Conservation (phyloP, 2,329 filamentous ascomycete species). For the Botryotinia convoluta region DNA sequence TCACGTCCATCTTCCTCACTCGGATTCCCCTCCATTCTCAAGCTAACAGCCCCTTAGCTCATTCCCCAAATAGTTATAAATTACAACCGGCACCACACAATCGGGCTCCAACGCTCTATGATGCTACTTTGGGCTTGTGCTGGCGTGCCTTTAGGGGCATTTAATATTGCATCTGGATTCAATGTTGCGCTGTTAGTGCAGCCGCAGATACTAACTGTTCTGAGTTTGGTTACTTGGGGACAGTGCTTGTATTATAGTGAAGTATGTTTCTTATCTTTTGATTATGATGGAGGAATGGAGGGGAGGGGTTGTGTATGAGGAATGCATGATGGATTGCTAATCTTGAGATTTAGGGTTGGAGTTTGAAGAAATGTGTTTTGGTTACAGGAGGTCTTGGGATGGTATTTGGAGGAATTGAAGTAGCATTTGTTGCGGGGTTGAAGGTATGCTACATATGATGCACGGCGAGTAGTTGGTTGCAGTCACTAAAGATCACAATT, state of each 20-base stretch:
- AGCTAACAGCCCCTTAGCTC: constrained; percentile 44
- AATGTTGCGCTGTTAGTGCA: constrained; percentile 38
- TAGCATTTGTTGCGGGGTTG: constrained; percentile 57
- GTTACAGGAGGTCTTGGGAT: constrained; percentile 51
- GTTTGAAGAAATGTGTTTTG: constrained; percentile 46
- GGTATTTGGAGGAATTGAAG: constrained; percentile 58
- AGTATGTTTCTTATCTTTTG: constrained; percentile 30
- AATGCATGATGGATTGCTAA: not conserved
- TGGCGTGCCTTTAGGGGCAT: constrained; percentile 61
- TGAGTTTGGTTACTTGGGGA: constrained; percentile 40
- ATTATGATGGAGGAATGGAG: not conserved
- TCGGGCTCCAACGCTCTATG: constrained; percentile 65
- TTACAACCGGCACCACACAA: constrained; percentile 62
- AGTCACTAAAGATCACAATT: not conserved
- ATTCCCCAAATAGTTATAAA: constrained; percentile 70
- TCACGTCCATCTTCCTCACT: too few species aligned
- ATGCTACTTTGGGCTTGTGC: constrained; percentile 71
- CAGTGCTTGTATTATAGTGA: constrained; percentile 46
- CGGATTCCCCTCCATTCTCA: not conserved
- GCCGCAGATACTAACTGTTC: constrained; percentile 38
- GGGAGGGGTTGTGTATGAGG: not conserved
- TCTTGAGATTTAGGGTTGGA: constrained; percentile 48
- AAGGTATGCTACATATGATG: constrained; percentile 21
- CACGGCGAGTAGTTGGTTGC: not conserved
- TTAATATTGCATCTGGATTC: constrained; percentile 36